Percentiles rank a stretch among this genome's conserved stretches.
Evolutionary conservation across 164 flowering plant genomes (phyloP).

Genomic region (Dillenia suffruticosa): DNA sequence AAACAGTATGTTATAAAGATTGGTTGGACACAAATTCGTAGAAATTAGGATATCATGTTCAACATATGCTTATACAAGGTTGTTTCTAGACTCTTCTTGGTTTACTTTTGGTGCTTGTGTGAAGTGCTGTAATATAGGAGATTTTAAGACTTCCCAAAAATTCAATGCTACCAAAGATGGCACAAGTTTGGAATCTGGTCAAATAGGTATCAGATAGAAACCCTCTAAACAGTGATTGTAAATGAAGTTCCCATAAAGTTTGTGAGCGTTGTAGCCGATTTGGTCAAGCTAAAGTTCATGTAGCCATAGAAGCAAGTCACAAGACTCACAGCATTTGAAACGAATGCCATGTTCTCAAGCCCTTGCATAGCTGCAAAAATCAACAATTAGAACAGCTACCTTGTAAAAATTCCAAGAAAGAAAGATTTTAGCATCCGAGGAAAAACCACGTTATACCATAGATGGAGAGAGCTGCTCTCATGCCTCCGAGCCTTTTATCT

Average conservation of each 20-base stretch:
- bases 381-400: not conserved
- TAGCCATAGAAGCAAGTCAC: conserved; percentile 62
- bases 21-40: too few relatives aligned
- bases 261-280: conserved; percentile 63
- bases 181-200: conserved; percentile 58
- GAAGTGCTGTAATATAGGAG: too few relatives aligned
- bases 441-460: conserved; percentile 40
- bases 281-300: conserved; percentile 69
- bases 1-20: too few relatives aligned
- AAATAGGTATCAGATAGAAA: conserved; percentile 66
- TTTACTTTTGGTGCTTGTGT: too few relatives aligned
- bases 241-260: conserved; percentile 72
- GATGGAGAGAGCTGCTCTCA: conserved; percentile 53
- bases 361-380: conserved; percentile 51
- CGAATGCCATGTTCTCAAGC: conserved; percentile 72
- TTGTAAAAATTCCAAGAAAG: not conserved
- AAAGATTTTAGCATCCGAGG: not conserved
- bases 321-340: conserved; percentile 49
- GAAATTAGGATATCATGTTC: too few relatives aligned
- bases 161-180: conserved; percentile 56
- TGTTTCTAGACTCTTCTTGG: too few relatives aligned
- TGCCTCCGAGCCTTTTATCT: conserved; percentile 43
- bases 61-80: too few relatives aligned
- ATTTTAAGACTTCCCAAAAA: conserved; percentile 31
- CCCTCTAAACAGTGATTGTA: conserved; percentile 62